phyloP scores from a whole-genome alignment of 2,329 filamentous ascomycete species.

The Alternaria alternata region DNA sequence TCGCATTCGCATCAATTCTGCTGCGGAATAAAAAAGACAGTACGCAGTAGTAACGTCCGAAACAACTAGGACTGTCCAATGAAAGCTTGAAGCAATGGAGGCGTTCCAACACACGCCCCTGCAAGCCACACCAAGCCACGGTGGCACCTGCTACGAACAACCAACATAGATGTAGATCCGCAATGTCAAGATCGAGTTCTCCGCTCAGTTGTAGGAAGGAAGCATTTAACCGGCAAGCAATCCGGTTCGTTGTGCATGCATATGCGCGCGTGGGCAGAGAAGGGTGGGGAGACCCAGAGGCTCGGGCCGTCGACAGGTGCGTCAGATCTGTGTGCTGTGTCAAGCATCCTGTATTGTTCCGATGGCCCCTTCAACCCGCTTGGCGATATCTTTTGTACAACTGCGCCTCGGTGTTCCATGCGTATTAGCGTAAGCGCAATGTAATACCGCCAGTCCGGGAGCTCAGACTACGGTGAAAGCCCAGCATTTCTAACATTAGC shows the following conservation, averaged over 20 bases:
- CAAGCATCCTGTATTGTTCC: slow-evolving; percentile 33
- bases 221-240: slow-evolving; percentile 31
- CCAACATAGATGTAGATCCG: slow-evolving; percentile 2
- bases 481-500: slow-evolving; percentile 26
- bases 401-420: slow-evolving; percentile 32
- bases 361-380: slow-evolving; percentile 36
- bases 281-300: slow-evolving; percentile 25
- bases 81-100: neutral
- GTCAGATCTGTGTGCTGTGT: slow-evolving; percentile 39
- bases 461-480: slow-evolving; percentile 29
- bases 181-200: slow-evolving; percentile 3
- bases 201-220: slow-evolving; percentile 26
- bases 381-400: slow-evolving; percentile 49
- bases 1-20: slow-evolving; percentile 4
- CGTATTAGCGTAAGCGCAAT: slow-evolving; percentile 35
- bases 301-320: slow-evolving; percentile 36
- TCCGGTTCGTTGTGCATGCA: slow-evolving; percentile 28
- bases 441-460: slow-evolving; percentile 39
- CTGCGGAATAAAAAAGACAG: slow-evolving; percentile 8
- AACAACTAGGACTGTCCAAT: slow-evolving; percentile 6
- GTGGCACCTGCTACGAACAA: slow-evolving; percentile 32
- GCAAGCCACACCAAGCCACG: slow-evolving; percentile 37
- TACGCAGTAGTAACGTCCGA: slow-evolving; percentile 14
- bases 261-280: slow-evolving; percentile 27
- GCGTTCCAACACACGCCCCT: slow-evolving; percentile 30